Conservation (phyloP, 345 rosid genomes). For the Lepidium aucheri region DNA sequence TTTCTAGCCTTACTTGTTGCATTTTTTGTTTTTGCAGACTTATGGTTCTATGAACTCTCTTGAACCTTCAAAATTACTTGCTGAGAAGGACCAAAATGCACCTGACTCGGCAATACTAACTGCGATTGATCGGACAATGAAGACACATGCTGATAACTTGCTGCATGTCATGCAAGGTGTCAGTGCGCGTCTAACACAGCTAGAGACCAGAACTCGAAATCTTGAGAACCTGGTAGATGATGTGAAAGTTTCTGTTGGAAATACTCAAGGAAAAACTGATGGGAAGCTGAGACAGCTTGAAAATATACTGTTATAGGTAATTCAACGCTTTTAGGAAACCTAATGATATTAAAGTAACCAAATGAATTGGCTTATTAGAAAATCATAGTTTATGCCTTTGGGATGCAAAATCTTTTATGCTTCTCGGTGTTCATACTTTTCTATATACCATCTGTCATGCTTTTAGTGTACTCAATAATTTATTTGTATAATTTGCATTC, state of each 20-base stretch:
- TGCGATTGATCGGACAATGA: constrained; percentile 65
- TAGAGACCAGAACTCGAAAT: constrained; percentile 63
- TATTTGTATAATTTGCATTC: constrained; percentile 10
- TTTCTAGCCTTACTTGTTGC: neutral
- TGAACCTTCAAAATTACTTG: constrained; percentile 46
- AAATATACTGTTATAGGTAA: constrained; percentile 77
- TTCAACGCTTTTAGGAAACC: neutral
- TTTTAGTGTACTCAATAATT: neutral
- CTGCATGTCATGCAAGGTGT: constrained; percentile 62
- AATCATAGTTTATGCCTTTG: neutral
- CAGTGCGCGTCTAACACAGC: constrained; percentile 67
- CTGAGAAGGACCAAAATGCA: constrained; percentile 45
- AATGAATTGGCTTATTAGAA: neutral
- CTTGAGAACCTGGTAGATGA: constrained; percentile 77
- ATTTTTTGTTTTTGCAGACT: constrained; percentile 30
- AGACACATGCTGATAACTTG: constrained; percentile 64
- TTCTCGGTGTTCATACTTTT: neutral
- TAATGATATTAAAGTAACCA: neutral
- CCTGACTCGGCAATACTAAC: constrained; percentile 35
- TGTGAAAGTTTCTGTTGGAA: constrained; percentile 68
- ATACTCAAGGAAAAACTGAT: constrained; percentile 68
- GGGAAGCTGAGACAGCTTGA: constrained; percentile 84
- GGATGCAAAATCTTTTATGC: neutral
- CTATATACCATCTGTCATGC: neutral
- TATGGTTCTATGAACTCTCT: constrained; percentile 58